These are phyloP conservation scores for Salix suchowensis DNA, from an alignment of 345 rosid species.

Conservation along the genomic window DNA sequence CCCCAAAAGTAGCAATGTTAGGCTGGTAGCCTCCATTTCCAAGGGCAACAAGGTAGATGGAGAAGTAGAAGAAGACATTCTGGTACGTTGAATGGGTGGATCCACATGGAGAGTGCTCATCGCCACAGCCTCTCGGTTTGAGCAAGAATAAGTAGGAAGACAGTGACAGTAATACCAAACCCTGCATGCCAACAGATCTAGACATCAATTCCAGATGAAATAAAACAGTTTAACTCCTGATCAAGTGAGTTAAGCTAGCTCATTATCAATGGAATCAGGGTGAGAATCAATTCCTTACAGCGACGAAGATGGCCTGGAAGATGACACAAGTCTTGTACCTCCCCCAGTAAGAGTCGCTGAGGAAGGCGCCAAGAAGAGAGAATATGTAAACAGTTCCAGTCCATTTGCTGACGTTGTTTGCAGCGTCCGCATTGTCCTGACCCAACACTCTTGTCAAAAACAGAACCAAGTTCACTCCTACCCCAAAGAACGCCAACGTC, in stretches of 20 bases:
- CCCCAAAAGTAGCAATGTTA: constrained; percentile 27
- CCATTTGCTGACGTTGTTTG: constrained; percentile 30
- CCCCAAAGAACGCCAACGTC: constrained; percentile 29
- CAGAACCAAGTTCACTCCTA: constrained; percentile 28
- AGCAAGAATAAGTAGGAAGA: constrained; percentile 16
- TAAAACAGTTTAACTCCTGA: no score
- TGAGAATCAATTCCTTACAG: background rate
- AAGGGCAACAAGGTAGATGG: constrained; percentile 25
- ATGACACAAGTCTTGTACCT: constrained; percentile 26
- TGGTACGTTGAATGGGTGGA: constrained; percentile 5
- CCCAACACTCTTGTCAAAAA: constrained; percentile 26
- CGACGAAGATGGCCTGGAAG: constrained; percentile 24
- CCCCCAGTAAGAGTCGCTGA: constrained; percentile 32
- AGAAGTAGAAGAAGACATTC: constrained; percentile 14
- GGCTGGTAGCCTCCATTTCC: constrained; percentile 34
- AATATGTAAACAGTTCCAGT: constrained; percentile 31
- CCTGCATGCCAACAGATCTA: constrained; percentile 7
- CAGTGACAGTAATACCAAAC: constrained; percentile 18
- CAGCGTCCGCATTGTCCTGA: constrained; percentile 24
- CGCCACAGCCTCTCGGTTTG: constrained; percentile 20
- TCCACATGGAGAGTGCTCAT: constrained; percentile 7
- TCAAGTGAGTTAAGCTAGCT: no score
- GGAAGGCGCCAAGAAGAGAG: constrained; percentile 25
- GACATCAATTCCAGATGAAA: no score
- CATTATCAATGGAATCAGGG: no score